Evolutionary conservation across 345 rosid species (phyloP), one percentile per base, ranked within the genome.

Genomic region (Mallotus nudiflorus): DNA sequence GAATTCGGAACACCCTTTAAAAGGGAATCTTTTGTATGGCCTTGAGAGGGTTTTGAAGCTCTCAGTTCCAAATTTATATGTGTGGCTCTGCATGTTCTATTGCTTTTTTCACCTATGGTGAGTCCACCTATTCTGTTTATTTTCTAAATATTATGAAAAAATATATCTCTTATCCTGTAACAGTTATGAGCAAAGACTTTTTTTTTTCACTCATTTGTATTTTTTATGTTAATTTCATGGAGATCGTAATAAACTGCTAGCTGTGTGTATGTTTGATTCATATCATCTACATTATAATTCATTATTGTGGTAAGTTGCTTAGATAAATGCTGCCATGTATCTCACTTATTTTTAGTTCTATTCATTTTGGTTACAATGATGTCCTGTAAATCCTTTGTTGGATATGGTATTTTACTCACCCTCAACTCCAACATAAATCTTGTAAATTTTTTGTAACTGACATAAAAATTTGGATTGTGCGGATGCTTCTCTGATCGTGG

Each of bases 1-100:
- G 84, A 92, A 96, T 77, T 96, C 99, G 12, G 89, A 89, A 70
- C 99, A 96, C 70, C 99, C 99, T 37, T 77, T 96, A 76, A 96
- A 92, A 78, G 98, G 96, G 71, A 77, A 91, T 79, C 81, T 92
- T 63, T 69, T 96, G 53, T 85, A 96, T 73, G 98, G 89, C 68
- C 63, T 89, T 58, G 97, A 96, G 87, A 92, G 99, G 82, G 89
- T 92, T 72, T 77, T 96, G 93, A 96, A 92, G 87, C 98, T 96
- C 65, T 96, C 99, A 18, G 91, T 96, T 76, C 99, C 98, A 55
- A 89, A 78, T 73, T 78, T 92, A 77, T 95, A 95, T 28, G 99
- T 95, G 68, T 95, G 99, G 98, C 99, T 95, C 70, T 92, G 97
- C 89, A 88, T 89, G 99, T 95, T 90, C 90, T 92, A 95, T 86